Evolutionary conservation across 306 rosid species (phyloP).

Genomic region (Crotalaria pallida): DNA sequence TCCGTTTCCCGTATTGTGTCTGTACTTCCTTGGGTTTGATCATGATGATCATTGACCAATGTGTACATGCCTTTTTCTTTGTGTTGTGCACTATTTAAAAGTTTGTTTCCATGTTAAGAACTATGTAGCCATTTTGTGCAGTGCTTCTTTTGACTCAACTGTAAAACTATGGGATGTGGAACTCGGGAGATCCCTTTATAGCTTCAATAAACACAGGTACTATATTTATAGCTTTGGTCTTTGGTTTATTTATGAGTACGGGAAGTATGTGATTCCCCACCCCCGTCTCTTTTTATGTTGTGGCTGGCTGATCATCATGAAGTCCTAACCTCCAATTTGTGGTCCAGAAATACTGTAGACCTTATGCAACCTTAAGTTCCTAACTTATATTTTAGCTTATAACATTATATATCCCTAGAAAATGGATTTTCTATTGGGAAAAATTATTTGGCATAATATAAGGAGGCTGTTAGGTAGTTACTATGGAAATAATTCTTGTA

Average conservation of each 20-base stretch:
- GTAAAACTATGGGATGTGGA: slow-evolving; percentile 86
- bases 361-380: neutral
- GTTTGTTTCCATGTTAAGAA: neutral
- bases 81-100: neutral
- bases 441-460: neutral
- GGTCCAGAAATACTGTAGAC: neutral
- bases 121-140: slow-evolving; percentile 12
- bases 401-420: neutral
- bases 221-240: neutral
- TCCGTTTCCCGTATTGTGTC: too few relatives aligned
- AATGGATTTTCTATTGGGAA: neutral
- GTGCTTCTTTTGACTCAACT: slow-evolving; percentile 95
- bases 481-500: neutral
- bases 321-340: neutral
- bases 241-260: neutral
- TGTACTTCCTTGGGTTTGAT: too few relatives aligned
- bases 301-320: neutral
- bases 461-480: neutral
- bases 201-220: slow-evolving; percentile 90
- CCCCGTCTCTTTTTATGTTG: neutral
- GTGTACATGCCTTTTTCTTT: neutral
- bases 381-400: neutral
- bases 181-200: slow-evolving; percentile 62
- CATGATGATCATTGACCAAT: neutral
- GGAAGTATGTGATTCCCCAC: neutral